Evolutionary conservation across 208 protist species (phyloP), one percentile per base, ranked within the genome.

Genomic region (Acanthamoeba royreba): DNA sequence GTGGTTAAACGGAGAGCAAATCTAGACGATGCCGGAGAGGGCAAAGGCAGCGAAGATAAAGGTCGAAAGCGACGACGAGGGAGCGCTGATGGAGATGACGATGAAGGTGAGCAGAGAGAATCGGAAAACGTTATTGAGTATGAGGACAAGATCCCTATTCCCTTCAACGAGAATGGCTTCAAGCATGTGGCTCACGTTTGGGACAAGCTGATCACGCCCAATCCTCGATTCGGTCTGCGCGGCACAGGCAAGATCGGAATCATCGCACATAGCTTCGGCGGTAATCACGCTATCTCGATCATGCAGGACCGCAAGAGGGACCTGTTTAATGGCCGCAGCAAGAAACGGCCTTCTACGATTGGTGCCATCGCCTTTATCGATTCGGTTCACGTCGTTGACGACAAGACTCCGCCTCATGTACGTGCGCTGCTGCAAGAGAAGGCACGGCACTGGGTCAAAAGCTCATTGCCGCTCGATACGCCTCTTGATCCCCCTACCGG

Each of bases 161-260:
- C 81, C 17, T 88, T 55, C 81, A 88, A 88, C 52, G 81, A 88
- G 81, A 88, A 88, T 35, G 81, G 81, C 45, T 88, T 88, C 45
- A 61, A 42, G 45, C 81, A 88, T 28, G 19, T 63, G 1, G 49
- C 52, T 17, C 35, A 63, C 52, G 81, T 88, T n/a, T 88, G 81
- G 81, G 81, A 88, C 81, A n/a, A 28, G 9, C 33, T 61, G 19
- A 61, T 88, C 81, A 88, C 45, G 81, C 81, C 45, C 49, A 43
- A 19, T 19, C 53, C 81, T 1, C 69, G 40, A 4, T 79, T 79
- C 40, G 69, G 69, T 2, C 13, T 79, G 17, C 42, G 47, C 38
- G 45, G 45, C 52, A 4, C 81, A 35, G 52, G 81, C 25, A 55
- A 88, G 46, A 38, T 88, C 17, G 81, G 35, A 28, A 88, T 88